Conservation (phyloP, 192 early-diverging fungal genomes). For the Podila clonocystis region DNA sequence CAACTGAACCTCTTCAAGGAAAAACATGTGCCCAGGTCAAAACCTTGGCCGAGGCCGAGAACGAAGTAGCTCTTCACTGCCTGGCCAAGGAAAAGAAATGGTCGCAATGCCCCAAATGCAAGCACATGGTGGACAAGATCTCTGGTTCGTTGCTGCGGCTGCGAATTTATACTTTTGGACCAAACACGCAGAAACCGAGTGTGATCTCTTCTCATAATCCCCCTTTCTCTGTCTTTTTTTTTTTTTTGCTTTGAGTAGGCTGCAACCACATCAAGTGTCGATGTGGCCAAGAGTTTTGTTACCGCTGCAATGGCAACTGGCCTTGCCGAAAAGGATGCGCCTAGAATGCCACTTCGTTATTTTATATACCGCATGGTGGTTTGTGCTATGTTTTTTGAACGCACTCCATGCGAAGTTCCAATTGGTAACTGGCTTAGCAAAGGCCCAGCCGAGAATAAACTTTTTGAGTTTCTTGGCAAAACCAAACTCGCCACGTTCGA, state of each 20-base stretch:
- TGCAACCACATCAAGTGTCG: constrained; percentile 35
- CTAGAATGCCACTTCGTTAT: not conserved
- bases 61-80: not conserved
- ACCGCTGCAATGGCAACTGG: constrained; percentile 10
- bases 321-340: not conserved
- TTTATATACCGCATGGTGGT: not conserved
- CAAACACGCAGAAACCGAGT: no score
- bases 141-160: constrained; percentile 8
- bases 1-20: not conserved
- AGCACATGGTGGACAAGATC: constrained; percentile 12
- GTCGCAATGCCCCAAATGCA: constrained; percentile 20
- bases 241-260: not conserved
- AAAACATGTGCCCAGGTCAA: constrained; percentile 14
- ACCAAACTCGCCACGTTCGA: no score
- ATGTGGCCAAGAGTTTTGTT: constrained; percentile 12
- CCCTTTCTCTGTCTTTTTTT: no score
- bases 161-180: no score
- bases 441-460: no score
- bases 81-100: constrained; percentile 8
- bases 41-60: not conserved
- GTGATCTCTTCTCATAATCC: no score
- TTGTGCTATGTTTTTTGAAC: no score
- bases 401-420: no score
- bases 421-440: no score
- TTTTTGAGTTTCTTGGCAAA: no score